phyloP scores from a whole-genome alignment of 345 rosid genomes.

The Brassica juncea region DNA sequence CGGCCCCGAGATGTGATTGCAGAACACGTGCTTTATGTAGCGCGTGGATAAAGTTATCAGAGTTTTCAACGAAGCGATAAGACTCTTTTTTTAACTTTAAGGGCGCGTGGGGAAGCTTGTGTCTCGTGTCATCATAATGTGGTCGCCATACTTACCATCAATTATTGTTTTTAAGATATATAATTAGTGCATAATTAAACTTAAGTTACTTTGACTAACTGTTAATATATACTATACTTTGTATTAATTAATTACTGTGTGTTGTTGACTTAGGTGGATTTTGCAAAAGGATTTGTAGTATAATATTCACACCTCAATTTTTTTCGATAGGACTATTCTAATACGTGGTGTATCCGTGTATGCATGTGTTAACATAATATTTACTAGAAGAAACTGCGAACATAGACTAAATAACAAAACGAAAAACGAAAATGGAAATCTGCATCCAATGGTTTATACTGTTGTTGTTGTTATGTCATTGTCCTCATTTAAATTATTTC shows the following conservation, averaged over 20 bases:
- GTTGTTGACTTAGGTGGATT: neutral
- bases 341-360: too few relatives aligned
- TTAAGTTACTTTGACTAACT: neutral
- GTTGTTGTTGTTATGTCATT: neutral
- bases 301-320: too few relatives aligned
- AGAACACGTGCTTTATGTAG: neutral
- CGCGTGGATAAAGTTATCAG: neutral
- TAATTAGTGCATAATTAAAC: neutral
- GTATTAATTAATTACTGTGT: neutral
- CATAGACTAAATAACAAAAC: neutral
- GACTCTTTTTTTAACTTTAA: neutral
- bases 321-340: too few relatives aligned
- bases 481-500: neutral
- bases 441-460: neutral
- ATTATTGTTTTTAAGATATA: neutral
- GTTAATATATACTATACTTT: neutral
- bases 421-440: neutral
- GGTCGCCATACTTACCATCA: constrained; percentile 1
- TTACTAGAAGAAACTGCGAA: neutral
- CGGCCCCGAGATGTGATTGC: neutral
- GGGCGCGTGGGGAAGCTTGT: constrained; percentile 24
- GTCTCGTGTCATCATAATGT: constrained; percentile 18
- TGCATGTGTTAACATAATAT: neutral
- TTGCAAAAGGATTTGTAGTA: too few relatives aligned
- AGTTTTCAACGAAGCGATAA: neutral